These are phyloP conservation scores for Aspergillus heteromorphus DNA, from an alignment of 495 filamentous ascomycete species.

Conservation along the genomic window DNA sequence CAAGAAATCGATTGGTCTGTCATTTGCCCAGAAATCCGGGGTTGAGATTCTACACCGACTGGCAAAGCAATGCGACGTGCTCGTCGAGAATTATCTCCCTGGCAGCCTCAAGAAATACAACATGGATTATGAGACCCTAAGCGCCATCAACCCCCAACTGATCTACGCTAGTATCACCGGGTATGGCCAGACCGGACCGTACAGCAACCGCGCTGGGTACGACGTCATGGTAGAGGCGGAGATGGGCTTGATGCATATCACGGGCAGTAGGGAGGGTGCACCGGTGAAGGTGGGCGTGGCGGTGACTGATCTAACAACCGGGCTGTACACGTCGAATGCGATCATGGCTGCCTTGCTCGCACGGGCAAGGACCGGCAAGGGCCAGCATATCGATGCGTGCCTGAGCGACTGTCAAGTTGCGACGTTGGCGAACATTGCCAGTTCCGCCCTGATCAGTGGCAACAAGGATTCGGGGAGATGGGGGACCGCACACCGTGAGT, in stretches of 20 bases:
- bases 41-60: conserved; percentile 82
- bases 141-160: conserved; percentile 68
- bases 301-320: conserved; percentile 93
- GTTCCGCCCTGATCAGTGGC: conserved; percentile 84
- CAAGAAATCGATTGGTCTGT: conserved; percentile 89
- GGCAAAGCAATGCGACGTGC: conserved; percentile 77
- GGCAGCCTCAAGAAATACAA: conserved; percentile 85
- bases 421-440: conserved; percentile 87
- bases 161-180: conserved; percentile 69
- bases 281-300: conserved; percentile 97
- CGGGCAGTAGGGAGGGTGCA: conserved; percentile 76
- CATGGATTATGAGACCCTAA: conserved; percentile 77
- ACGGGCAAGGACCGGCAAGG: conserved; percentile 60
- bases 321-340: conserved; percentile 92
- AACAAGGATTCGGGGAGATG: conserved; percentile 82
- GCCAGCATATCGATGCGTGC: conserved; percentile 89
- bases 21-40: conserved; percentile 78
- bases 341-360: conserved; percentile 90
- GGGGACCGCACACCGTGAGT: conserved; percentile 92
- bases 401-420: conserved; percentile 94
- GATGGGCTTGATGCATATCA: conserved; percentile 98
- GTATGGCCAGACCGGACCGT: conserved; percentile 90
- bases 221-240: conserved; percentile 99
- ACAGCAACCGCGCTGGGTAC: conserved; percentile 84
- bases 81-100: conserved; percentile 96